phyloP scores from a whole-genome alignment of 331 rosid species.

The Stylosanthes scabra region DNA sequence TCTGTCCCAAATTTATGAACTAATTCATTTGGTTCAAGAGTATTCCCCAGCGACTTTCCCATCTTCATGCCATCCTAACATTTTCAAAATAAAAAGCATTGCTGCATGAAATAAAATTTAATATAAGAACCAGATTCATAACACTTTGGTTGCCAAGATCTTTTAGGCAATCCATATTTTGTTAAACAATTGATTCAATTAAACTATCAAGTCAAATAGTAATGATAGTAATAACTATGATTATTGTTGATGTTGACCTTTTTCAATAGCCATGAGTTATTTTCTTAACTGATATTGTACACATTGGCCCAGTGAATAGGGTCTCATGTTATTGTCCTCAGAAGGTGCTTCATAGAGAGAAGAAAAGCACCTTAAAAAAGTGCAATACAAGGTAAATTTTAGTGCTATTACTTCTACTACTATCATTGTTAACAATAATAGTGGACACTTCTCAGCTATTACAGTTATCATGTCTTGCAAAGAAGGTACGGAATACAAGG shows the following conservation, averaged over 20 bases:
- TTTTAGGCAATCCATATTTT: slow-evolving; percentile 1
- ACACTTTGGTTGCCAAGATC: slow-evolving; percentile 26
- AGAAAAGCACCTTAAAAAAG: background rate
- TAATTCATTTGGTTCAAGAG: slow-evolving; percentile 93
- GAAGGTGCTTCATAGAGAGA: background rate
- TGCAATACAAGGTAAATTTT: background rate
- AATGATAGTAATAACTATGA: background rate
- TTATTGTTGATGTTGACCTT: slow-evolving; percentile 3
- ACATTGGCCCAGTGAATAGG: background rate
- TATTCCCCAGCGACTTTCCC: slow-evolving; percentile 97
- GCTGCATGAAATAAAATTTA: slow-evolving; percentile 75
- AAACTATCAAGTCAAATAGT: slow-evolving; percentile 1
- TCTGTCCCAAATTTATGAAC: slow-evolving; percentile 85
- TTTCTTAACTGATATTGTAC: background rate
- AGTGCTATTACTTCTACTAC: background rate
- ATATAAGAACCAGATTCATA: slow-evolving; percentile 51
- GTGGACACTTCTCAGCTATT: slow-evolving; percentile 17
- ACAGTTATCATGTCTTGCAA: slow-evolving; percentile 18
- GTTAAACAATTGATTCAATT: slow-evolving; percentile 11
- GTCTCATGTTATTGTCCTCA: slow-evolving; percentile 3
- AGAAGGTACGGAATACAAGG: slow-evolving; percentile 7
- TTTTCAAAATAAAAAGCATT: slow-evolving; percentile 62
- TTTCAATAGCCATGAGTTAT: background rate
- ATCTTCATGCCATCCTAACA: slow-evolving; percentile 99
- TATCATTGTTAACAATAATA: slow-evolving; percentile 7